Base-by-base conservation (phyloP, 164 flowering plant genomes). In the Protea cynaroides region DNA sequence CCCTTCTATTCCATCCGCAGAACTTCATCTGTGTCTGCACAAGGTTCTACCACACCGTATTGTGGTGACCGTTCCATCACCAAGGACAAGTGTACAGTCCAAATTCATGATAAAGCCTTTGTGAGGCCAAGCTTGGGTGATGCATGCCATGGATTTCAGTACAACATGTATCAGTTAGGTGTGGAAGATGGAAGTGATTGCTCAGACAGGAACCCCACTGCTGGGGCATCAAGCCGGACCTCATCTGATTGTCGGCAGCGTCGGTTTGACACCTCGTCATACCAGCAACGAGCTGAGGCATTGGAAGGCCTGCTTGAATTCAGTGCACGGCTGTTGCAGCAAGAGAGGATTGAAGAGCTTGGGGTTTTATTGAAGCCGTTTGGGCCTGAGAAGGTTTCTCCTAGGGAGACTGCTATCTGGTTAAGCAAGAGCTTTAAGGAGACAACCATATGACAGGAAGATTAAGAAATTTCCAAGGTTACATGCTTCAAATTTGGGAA, bases 341-440 rank as follows among this genome's bases (percentile, higher is more conserved):
- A 94, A n/a, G 89, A 82, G 63, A 79, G 96, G 76, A 80, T 85
- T 62, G 96, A 86, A 6, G 99, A 94, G 80, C 92, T 94, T 25
- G 85, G 87, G 37, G 89, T 95, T 63, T 69, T 95, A 25, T 69
- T 95, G 75, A 91, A 86, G 74, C 99, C 99, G 29, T 95, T 95
- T 71, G 99, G 99, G 7, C 96, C 88, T 0, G 99, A 79, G 57
- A 95, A 95, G 73, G 99, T 88, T 36, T 95, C 99, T 34, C 90
- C 99, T 0, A 79, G 99, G 63, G 99, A 95, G 73, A 95, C 99
- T 46, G 99, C 99, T 3, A 95, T 95, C 18, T 95, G 99, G 99
- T 62, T 95, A 75, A 75, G 94, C 0, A 95, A 89, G 82, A 95
- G 99, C 80, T 80, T 92, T 79, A 95, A 95, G 74, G 97, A 84